Conservation (phyloP, 805 yeast species). For the Candida loeiensis region DNA sequence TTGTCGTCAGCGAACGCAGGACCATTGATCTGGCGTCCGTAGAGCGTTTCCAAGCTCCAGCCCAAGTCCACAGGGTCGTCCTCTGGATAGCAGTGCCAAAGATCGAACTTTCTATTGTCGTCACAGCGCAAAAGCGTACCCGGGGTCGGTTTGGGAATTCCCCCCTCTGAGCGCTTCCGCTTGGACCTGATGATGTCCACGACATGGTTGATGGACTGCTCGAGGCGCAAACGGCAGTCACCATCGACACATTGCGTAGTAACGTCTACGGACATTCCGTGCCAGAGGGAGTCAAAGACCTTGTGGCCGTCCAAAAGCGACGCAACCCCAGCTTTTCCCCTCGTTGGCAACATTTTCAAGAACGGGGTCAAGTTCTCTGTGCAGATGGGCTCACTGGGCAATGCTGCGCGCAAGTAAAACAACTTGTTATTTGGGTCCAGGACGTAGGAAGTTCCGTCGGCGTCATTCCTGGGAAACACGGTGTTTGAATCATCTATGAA, state of each 20-base stretch:
- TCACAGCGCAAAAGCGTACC: constrained; percentile 77
- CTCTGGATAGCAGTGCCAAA: constrained; percentile 76
- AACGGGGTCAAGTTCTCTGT: constrained; percentile 96
- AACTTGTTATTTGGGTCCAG: constrained; percentile 35
- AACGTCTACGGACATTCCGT: constrained; percentile 84
- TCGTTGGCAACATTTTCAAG: constrained; percentile 82
- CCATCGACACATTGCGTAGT: constrained; percentile 44
- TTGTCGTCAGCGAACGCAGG: constrained; percentile 52
- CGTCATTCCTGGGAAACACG: constrained; percentile 45
- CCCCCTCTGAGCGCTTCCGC: constrained; percentile 54
- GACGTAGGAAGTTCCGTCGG: constrained; percentile 23
- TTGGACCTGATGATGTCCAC: constrained; percentile 65
- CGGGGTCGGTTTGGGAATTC: constrained; percentile 77
- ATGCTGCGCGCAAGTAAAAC: constrained; percentile 72
- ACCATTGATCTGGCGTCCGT: constrained; percentile 66
- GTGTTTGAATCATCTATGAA: constrained; percentile 80
- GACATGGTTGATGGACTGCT: constrained; percentile 67
- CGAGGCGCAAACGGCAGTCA: constrained; percentile 52
- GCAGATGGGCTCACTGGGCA: constrained; percentile 94
- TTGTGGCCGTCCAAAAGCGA: constrained; percentile 86
- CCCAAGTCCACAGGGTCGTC: constrained; percentile 45
- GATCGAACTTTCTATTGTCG: constrained; percentile 48
- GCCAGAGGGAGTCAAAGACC: constrained; percentile 91
- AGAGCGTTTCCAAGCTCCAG: constrained; percentile 61
- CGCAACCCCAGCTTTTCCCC: constrained; percentile 85